Evolutionary conservation across 2,329 filamentous ascomycete species (phyloP), one percentile per base, ranked within the genome.

Genomic region (Talaromyces piceae): DNA sequence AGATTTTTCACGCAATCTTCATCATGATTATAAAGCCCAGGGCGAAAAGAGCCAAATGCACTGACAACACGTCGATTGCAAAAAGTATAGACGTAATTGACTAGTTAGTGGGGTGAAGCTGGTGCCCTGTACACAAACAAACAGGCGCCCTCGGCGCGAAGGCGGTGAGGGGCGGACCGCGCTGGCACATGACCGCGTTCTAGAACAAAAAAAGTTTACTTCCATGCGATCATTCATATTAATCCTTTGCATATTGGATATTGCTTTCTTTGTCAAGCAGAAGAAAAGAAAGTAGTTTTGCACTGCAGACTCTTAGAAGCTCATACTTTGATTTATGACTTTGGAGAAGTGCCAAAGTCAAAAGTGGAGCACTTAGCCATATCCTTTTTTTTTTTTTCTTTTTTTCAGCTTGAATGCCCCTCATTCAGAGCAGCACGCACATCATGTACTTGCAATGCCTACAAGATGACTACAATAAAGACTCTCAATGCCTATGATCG

Each of bases 401-500:
- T n/a, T 18, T 3, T 9, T 20, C 16, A 37, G 33, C 16, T 37
- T 37, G 33, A 7, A 20, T 37, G 16, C 33, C 33, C 33, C 33
- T 37, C 33, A 5, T 18, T 37, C 26, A 8, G 16, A 37, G 16
- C 33, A 37, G 33, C 16, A 9, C 16, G 33, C 33, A 18, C 45
- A 51, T 37, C 31, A 47, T 50, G 51, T 33, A 26, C 41, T 50
- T 30, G 45, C 30, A 30, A 22, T 28, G 26, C 48, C 28, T 41
- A 27, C 50, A 45, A 25, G 31, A 67, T 69, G 67, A 61, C 63
- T 31, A 64, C 61, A 30, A 68, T 69, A 41, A 62, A 65, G 55
- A 58, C 58, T 31, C 73, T 91, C 2, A 86, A 95, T 68, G 84
- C 90, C 25, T 82, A 91, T 65, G 82, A 89, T 67, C 83, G 84